A percentile compares a stretch with the other conserved stretches of the same genome.
Conservation (phyloP, 495 filamentous ascomycete species). For the Daldinia caldariorum region DNA sequence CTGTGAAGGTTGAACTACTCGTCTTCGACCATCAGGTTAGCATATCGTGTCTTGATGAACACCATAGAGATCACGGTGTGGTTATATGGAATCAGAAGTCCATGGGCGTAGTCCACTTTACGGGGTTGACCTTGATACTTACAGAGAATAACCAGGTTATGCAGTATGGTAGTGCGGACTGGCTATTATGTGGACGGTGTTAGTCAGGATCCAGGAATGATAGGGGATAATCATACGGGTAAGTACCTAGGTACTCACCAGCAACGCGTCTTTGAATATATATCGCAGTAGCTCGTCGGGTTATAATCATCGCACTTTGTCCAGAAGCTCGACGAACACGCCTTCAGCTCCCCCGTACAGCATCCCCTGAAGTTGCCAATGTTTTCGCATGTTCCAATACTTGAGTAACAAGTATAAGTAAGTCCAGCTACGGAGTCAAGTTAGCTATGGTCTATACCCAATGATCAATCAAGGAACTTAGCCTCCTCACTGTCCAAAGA, state of each 20-base stretch:
- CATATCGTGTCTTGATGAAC: not conserved
- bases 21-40: conserved; percentile 29
- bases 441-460: conserved; percentile 4
- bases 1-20: conserved; percentile 27
- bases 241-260: conserved; percentile 20
- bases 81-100: not conserved
- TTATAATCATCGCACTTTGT: conserved; percentile 39
- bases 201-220: not conserved
- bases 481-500: conserved; percentile 23
- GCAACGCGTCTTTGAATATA: conserved; percentile 32
- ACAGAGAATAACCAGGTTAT: conserved; percentile 39
- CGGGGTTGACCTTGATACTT: conserved; percentile 5
- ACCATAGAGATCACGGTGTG: not conserved
- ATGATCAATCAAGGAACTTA: not conserved
- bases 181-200: conserved; percentile 8
- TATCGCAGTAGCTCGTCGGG: conserved; percentile 22
- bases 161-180: conserved; percentile 31
- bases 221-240: not conserved
- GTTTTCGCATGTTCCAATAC: conserved; percentile 29
- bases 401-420: conserved; percentile 35
- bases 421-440: conserved; percentile 17
- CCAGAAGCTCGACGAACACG: conserved; percentile 37
- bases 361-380: conserved; percentile 33
- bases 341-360: conserved; percentile 30
- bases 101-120: not conserved